phyloP scores from a whole-genome alignment of 2,329 filamentous ascomycete species.

The Scolecobasidium constrictum region DNA sequence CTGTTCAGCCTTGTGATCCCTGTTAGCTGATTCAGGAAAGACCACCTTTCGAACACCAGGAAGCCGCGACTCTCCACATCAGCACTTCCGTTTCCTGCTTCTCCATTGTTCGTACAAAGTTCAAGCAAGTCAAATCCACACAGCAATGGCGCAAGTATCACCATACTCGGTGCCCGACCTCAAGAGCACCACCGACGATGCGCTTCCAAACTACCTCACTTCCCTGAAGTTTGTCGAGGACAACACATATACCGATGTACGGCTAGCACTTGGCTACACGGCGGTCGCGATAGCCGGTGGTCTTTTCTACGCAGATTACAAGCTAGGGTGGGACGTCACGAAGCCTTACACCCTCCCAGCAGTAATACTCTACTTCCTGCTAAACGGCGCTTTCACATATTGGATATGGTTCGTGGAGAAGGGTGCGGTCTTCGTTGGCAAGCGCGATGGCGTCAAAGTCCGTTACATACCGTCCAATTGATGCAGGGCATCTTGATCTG shows the following conservation, averaged over 20 bases:
- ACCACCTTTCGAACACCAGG: too few relatives aligned
- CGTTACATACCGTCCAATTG: constrained; percentile 11
- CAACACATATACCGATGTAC: constrained; percentile 70
- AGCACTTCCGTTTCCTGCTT: too few relatives aligned
- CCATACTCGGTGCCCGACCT: constrained; percentile 69
- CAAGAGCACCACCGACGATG: constrained; percentile 94
- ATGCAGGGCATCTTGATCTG: background rate
- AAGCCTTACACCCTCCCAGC: constrained; percentile 72
- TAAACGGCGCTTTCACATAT: constrained; percentile 68
- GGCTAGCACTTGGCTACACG: constrained; percentile 70
- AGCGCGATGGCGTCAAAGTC: constrained; percentile 56
- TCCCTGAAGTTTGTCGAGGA: constrained; percentile 75
- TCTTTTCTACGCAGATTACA: constrained; percentile 87
- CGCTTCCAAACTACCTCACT: constrained; percentile 85
- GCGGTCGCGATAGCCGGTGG: constrained; percentile 71
- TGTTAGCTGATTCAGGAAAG: too few relatives aligned
- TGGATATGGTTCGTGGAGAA: constrained; percentile 83
- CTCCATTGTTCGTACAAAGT: too few relatives aligned
- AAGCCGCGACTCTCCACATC: too few relatives aligned
- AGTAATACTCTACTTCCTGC: constrained; percentile 64
- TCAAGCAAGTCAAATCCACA: too few relatives aligned
- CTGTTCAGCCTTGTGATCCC: too few relatives aligned
- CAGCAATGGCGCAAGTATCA: too few relatives aligned
- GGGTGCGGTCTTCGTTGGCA: constrained; percentile 70
- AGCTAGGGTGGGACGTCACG: constrained; percentile 76